phyloP scores from a whole-genome alignment of 2,329 filamentous ascomycete species.

The Cyanodermella asteris region DNA sequence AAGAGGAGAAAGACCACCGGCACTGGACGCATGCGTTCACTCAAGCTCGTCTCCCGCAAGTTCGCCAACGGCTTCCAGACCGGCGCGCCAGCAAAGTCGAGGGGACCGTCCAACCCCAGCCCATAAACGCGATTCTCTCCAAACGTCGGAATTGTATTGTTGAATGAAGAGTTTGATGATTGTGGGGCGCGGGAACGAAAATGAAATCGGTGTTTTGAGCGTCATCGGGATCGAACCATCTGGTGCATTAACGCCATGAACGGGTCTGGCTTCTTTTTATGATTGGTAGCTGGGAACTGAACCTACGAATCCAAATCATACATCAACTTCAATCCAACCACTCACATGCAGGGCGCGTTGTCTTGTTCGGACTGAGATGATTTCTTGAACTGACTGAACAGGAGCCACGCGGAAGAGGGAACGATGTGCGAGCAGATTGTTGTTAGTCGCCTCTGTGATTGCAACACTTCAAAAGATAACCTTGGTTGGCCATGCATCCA shows the following conservation, averaged over 20 bases:
- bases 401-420: too few species aligned
- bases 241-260: neutral
- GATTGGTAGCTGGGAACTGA: neutral
- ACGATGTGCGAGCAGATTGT: too few species aligned
- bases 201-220: neutral
- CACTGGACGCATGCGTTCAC: constrained; percentile 84
- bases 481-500: too few species aligned
- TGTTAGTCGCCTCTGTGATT: too few species aligned
- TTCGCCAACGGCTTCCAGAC: constrained; percentile 98
- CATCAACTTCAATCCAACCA: too few species aligned
- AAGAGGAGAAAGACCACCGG: constrained; percentile 99
- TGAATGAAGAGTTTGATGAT: neutral
- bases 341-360: too few species aligned
- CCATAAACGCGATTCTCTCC: too few species aligned
- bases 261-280: neutral
- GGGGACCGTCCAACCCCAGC: constrained; percentile 34
- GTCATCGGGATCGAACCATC: neutral
- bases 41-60: constrained; percentile 77
- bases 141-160: neutral
- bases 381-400: too few species aligned
- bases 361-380: too few species aligned
- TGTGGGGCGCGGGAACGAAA: neutral
- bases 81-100: constrained; percentile 66
- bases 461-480: too few species aligned
- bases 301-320: too few species aligned